Evolutionary conservation across 768 basidiomycete genomes (phyloP).

Genomic region (Udeniomyces megalosporus): DNA sequence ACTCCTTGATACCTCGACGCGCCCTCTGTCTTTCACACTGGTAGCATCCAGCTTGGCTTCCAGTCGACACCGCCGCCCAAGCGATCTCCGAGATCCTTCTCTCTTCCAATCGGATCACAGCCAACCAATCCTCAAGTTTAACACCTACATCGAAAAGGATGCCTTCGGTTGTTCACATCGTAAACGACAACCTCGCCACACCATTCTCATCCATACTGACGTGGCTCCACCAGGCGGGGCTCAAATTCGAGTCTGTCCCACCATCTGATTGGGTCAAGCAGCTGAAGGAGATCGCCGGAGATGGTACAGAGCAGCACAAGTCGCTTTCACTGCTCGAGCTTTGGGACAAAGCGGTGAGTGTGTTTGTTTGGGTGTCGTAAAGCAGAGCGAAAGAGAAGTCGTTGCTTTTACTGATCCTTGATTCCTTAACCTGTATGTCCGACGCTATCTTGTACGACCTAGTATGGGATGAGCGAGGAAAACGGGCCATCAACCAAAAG

Average conservation of each 20-base stretch:
- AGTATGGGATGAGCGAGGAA: too few species aligned
- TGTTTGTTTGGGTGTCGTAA: too few species aligned
- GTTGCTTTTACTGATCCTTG: too few species aligned
- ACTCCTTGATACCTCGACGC: too few species aligned
- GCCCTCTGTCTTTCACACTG: too few species aligned
- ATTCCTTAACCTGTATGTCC: too few species aligned
- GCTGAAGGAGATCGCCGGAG: slow-evolving; percentile 30
- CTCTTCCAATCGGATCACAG: background rate
- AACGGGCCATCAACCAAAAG: too few species aligned
- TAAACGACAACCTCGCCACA: slow-evolving; percentile 26
- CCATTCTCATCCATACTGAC: slow-evolving; percentile 26
- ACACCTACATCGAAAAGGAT: slow-evolving; percentile 4
- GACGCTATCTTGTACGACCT: too few species aligned
- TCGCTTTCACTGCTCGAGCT: too few species aligned
- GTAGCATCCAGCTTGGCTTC: slow-evolving; percentile 34
- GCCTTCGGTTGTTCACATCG: slow-evolving; percentile 31
- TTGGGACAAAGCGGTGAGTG: too few species aligned
- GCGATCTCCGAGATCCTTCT: slow-evolving; percentile 37
- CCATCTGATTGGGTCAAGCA: slow-evolving; percentile 31
- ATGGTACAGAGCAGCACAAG: slow-evolving; percentile 14
- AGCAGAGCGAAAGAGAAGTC: too few species aligned
- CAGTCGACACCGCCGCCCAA: slow-evolving; percentile 39
- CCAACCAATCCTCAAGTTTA: background rate
- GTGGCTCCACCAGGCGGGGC: slow-evolving; percentile 30
- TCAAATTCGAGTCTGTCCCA: slow-evolving; percentile 33